A percentile compares a stretch with the other conserved stretches of the same genome.
Conservation (phyloP, 108 stramenopile genomes). For the Cylindrotheca fusiformis region DNA sequence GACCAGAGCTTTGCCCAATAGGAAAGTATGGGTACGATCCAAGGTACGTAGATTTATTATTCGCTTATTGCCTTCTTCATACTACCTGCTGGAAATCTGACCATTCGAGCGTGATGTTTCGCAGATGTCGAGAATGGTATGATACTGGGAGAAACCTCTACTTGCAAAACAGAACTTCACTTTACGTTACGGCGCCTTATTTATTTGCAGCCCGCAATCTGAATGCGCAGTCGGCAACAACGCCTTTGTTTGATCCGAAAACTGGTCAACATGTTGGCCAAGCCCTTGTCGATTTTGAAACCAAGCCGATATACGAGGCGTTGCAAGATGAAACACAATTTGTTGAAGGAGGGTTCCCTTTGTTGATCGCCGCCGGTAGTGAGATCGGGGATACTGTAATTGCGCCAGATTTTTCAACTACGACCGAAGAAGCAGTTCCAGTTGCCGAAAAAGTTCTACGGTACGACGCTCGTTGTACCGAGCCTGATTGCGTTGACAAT, state of each 20-base stretch:
- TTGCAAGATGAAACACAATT: slow-evolving; percentile 4
- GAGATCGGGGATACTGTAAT: slow-evolving; percentile 23
- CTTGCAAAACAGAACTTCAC: background rate
- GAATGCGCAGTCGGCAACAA: slow-evolving; percentile 23
- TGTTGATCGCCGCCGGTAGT: slow-evolving; percentile 10
- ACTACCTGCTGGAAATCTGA: too few relatives aligned
- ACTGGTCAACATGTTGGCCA: slow-evolving; percentile 12
- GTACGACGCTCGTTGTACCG: slow-evolving; percentile 9
- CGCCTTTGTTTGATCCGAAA: slow-evolving; percentile 16
- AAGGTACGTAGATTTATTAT: slow-evolving; percentile 28
- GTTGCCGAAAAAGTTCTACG: slow-evolving; percentile 11
- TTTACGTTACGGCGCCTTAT: slow-evolving; percentile 22
- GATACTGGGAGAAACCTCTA: slow-evolving; percentile 10
- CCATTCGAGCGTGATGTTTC: background rate
- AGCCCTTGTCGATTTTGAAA: slow-evolving; percentile 7
- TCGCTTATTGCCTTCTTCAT: slow-evolving; percentile 6
- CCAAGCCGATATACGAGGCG: background rate
- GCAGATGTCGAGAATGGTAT: slow-evolving; percentile 34
- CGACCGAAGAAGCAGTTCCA: slow-evolving; percentile 13
- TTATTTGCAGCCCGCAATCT: slow-evolving; percentile 4
- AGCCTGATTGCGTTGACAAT: slow-evolving; percentile 2
- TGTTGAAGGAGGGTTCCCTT: slow-evolving; percentile 12
- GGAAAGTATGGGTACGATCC: slow-evolving; percentile 52
- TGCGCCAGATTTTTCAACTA: slow-evolving; percentile 1
- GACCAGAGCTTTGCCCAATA: slow-evolving; percentile 44